Base-by-base conservation (phyloP, 2,329 filamentous ascomycete genomes). In the Clonostachys byssicola region DNA sequence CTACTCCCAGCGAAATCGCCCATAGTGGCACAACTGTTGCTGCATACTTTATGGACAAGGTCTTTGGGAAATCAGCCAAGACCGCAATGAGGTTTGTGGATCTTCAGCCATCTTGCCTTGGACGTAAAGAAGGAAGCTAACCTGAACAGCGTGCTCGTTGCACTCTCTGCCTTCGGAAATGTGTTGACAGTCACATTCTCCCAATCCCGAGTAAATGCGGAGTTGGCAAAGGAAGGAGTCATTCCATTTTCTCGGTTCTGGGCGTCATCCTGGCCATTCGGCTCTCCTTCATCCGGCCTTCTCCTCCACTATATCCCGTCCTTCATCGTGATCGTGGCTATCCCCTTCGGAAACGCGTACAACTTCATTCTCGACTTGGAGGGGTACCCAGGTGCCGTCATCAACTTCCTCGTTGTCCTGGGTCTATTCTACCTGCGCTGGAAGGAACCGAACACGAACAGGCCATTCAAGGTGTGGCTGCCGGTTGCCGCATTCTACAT, bases 171-270 rank as follows among this genome's bases (percentile, higher is more conserved):
- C 51, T 56, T 85, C 42, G 81, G 81, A 7, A 85, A 85, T 45
- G 78, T 86, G 1, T 64, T 85, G 8, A 77, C 78, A 17, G 74
- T 83, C 42, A 80, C 73, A 48, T 85, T 84, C 53, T 73, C 78
- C 0, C 78, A 83, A 46, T 66, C 80, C 0, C 71, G 81, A 1
- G 54, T 84, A 8, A 83, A 81, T 52, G 80, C 84, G 52, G 85
- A 88, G 60, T 69, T 89, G 41, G 86, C 80, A 1, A 86, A 86
- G 56, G 85, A 89, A 56, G 84, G 84, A 0, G 67, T 89, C 6
- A 57, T 89, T 12, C 86, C 85, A 0, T 85, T 77, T 47, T 81
- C 79, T 49, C 72, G 73, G 3, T 78, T 89, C 59, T 88, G 81
- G 80, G 85, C 85, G 0, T 86, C 81, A 4, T 84, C 83, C 56